Percentiles rank a stretch among this genome's conserved stretches.
phyloP scores from a whole-genome alignment of 2,329 filamentous ascomycete genomes.

The Ascochyta viciae-villosae region DNA sequence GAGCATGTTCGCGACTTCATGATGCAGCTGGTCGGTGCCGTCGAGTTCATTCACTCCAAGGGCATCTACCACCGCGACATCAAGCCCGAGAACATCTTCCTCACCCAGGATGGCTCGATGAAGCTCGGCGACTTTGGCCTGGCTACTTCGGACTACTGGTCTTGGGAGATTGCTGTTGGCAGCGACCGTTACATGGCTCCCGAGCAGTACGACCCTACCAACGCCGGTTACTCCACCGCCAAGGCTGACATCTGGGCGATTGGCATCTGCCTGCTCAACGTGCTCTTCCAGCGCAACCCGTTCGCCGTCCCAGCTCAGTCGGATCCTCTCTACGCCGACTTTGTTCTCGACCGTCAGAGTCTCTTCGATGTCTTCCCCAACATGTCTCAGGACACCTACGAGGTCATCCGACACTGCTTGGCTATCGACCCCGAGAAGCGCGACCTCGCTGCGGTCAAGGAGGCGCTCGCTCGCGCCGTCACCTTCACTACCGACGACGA shows the following conservation, averaged over 20 bases:
- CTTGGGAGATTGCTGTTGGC: conserved; percentile 89
- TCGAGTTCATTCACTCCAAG: conserved; percentile 88
- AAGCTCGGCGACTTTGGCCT: conserved; percentile 97
- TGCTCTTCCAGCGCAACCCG: conserved; percentile 95
- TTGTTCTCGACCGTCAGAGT: conserved; percentile 89
- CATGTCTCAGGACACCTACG: conserved; percentile 98
- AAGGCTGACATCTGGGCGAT: conserved; percentile 97
- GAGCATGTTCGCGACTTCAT: conserved; percentile 98
- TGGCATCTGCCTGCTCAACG: conserved; percentile 94
- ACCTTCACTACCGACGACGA: conserved; percentile 96
- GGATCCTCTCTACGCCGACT: conserved; percentile 94
- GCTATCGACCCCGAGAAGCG: conserved; percentile 89
- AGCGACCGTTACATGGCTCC: conserved; percentile 99
- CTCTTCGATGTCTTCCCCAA: conserved; percentile 98
- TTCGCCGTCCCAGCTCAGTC: conserved; percentile 89
- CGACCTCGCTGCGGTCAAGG: conserved; percentile 77
- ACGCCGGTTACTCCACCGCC: conserved; percentile 87
- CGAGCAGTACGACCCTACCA: conserved; percentile 92
- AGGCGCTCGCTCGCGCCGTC: conserved; percentile 78
- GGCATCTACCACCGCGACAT: conserved; percentile 97
- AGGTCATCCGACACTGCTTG: conserved; percentile 90
- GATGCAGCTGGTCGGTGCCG: conserved; percentile 88
- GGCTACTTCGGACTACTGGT: conserved; percentile 88
- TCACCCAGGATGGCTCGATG: conserved; percentile 84
- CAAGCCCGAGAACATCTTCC: conserved; percentile 99